Evolutionary conservation across 805 yeast species (phyloP), one percentile per base, ranked within the genome.

Genomic region (Candida vartiovaarae): DNA sequence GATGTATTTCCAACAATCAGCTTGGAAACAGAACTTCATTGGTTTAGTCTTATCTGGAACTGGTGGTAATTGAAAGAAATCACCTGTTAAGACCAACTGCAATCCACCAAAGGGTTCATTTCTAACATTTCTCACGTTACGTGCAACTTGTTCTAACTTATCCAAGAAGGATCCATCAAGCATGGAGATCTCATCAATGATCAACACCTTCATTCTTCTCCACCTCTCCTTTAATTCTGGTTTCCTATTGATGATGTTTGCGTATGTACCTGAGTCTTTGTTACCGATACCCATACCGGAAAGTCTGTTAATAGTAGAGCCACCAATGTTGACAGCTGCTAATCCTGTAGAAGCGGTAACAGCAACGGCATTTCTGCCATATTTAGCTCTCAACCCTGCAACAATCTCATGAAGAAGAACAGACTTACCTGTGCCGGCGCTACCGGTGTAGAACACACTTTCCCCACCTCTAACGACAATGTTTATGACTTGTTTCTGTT

Each of bases 311-410:
- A 93, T 69, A 0, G 99, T 93, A 29, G 75, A 76, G 25, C 99
- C 99, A 3, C 95, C 95, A 53, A 93, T 84, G 55, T 89, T 88
- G 35, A 88, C 83, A 0, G 97, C 99, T 0, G 99, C 99, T 48
- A 93, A 67, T 1, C 99, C 99, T 0, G 99, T 93, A 0, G 96
- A 85, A 0, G 99, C 99, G 0, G 98, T 88, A 4, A 93, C 79
- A 0, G 95, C 96, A 4, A 93, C 86, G 0, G 68, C 62, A 6
- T 30, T 40, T 2, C 61, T 56, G 3, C 70, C 67, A 58, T 76
- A 71, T 36, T 71, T 65, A 1, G 53, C 47, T 20, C 63, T 62
- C 40, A 88, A 63, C 27, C 71, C 69, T 20, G 65, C 57, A 23
- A 93, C 88, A 27, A 93, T 66, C 34, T 80, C 78, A 40, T 78